Evolutionary conservation across 371 early-diverging fungal genomes (phyloP), one percentile per base, ranked within the genome.

Genomic region (Apophysomyces trapeziformis): DNA sequence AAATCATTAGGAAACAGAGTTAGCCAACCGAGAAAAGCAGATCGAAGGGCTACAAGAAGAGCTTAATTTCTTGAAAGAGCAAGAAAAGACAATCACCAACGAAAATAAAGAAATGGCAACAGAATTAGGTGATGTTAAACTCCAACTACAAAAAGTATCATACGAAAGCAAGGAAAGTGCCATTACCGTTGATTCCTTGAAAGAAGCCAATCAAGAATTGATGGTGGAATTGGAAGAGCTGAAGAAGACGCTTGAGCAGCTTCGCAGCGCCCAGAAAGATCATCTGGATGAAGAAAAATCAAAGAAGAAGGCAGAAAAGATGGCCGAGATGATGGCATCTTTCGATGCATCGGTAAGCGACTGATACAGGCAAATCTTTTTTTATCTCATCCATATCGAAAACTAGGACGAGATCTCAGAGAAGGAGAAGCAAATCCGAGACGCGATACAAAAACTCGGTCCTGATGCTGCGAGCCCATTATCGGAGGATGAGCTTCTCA

Each of bases 141-240:
- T 95, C 39, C 90, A 95, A 72, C 76, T 96, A 16, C 95, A 95
- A 72, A 95, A 95, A 78, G 80, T 92, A 9, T 83, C 88, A 9
- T 95, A 91, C 69, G 95, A 93, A 44, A 89, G 90, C 76, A 92
- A 94, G 77, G 97, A 98, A 68, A 87, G 87, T 46, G 80, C 85
- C 63, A 89, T 96, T 62, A 89, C 86, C 7, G 81, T 95, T 1
- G 96, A 97, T 41, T 90, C 89, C 62, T 75, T 95, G 54, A 92
- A 91, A 60, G 96, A 96, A 73, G 89, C 87, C 36, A 95, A 96
- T 63, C 79, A 77, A 41, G 94, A 93, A 47, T 79, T 93, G 37
- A 76, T 80, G 59, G 78, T 76, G 21, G 92, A 92, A 60, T 67
- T 94, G 18, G 92, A 91, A 38, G 82, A 82, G 16, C 84, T 93